A percentile compares a stretch with the other conserved stretches of the same genome.
Conservation (phyloP, 1,284 basidiomycete genomes). For the Austroboletus olivaceoglutinosus region DNA sequence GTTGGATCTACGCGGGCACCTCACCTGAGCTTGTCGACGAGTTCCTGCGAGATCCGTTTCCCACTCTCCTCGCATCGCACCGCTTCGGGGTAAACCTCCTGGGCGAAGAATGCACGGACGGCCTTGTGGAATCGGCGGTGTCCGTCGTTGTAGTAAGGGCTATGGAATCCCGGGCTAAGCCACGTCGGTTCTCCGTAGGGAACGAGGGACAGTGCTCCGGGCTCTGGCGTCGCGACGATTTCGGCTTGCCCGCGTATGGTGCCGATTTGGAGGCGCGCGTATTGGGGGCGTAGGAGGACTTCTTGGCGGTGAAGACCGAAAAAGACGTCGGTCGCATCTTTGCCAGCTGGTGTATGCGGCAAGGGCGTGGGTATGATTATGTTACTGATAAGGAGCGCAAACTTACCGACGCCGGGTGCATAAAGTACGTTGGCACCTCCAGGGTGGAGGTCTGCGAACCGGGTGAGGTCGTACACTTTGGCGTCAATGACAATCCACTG, state of each 20-base stretch:
- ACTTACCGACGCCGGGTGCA: conserved; percentile 39
- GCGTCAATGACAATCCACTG: conserved; percentile 69
- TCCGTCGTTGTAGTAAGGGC: conserved; percentile 81
- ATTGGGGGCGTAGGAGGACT: conserved; percentile 79
- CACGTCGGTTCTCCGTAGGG: conserved; percentile 92
- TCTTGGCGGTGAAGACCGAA: conserved; percentile 91
- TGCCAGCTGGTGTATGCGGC: conserved; percentile 46
- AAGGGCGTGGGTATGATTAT: background rate
- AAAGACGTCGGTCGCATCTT: conserved; percentile 88
- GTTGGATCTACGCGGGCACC: conserved; percentile 24
- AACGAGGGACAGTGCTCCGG: conserved; percentile 71
- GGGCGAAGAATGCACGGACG: conserved; percentile 61
- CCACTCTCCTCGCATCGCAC: conserved; percentile 74
- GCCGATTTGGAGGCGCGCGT: conserved; percentile 80
- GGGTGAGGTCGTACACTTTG: conserved; percentile 64
- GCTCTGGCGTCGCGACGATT: conserved; percentile 55
- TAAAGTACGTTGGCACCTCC: conserved; percentile 61
- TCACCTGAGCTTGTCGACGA: conserved; percentile 73
- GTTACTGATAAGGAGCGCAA: background rate
- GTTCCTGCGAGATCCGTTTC: conserved; percentile 69
- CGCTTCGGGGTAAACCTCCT: conserved; percentile 65
- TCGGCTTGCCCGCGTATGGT: conserved; percentile 68
- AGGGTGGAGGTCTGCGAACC: conserved; percentile 64
- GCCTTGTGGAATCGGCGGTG: conserved; percentile 68
- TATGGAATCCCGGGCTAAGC: conserved; percentile 77